Conservation (phyloP, 2,329 filamentous ascomycete genomes). For the Helicocarpus griseus region DNA sequence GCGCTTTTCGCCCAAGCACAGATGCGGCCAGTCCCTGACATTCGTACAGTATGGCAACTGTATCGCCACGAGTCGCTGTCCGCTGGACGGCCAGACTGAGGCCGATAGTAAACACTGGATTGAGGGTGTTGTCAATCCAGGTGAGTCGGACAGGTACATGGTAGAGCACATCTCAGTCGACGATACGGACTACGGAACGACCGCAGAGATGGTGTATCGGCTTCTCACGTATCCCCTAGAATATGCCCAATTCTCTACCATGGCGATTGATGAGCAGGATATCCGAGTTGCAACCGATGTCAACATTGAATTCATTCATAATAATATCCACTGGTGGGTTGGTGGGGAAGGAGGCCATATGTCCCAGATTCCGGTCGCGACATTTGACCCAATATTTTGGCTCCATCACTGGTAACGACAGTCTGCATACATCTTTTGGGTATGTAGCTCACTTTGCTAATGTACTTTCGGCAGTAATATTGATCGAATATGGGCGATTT, state of each 20-base stretch:
- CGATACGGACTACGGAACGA: background rate
- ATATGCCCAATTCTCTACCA: background rate
- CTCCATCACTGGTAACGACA: constrained; percentile 1
- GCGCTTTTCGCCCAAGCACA: background rate
- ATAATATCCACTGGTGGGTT: constrained; percentile 41
- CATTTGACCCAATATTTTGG: constrained; percentile 55
- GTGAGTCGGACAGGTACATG: background rate
- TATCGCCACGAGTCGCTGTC: background rate
- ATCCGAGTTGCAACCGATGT: background rate
- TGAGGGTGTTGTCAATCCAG: background rate
- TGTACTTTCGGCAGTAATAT: too few relatives aligned
- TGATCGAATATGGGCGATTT: background rate
- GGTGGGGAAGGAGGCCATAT: constrained; percentile 56
- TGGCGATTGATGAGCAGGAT: background rate
- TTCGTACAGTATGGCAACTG: background rate
- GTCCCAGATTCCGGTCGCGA: constrained; percentile 60
- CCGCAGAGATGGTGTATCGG: background rate
- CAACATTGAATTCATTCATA: constrained; percentile 32
- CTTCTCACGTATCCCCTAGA: background rate
- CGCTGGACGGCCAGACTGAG: background rate
- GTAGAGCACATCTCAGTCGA: background rate
- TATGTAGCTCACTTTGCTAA: too few relatives aligned
- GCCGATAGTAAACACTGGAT: background rate
- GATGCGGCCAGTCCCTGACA: background rate
- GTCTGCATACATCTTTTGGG: background rate